These are phyloP conservation scores for Kalaharituber pfeilii DNA, from an alignment of 2,329 filamentous ascomycete species.

Conservation along the genomic window DNA sequence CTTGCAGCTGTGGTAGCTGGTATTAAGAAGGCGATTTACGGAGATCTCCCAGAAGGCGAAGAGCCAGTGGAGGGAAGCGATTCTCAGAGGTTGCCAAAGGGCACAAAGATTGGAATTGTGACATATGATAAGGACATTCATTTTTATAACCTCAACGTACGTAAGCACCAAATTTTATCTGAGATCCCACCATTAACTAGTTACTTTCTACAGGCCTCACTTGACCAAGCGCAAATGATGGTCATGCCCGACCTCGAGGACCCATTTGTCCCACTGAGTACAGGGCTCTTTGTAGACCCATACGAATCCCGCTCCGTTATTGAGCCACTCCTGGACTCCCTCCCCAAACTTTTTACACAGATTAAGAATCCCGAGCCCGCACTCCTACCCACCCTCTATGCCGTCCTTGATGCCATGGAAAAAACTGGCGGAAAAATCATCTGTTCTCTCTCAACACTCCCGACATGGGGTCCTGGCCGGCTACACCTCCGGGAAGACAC, in stretches of 20 bases:
- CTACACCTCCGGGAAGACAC: constrained; percentile 76
- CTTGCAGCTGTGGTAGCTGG: constrained; percentile 80
- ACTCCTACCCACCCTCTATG: constrained; percentile 65
- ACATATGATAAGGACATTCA: constrained; percentile 95
- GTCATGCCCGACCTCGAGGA: constrained; percentile 97
- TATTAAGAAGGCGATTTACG: constrained; percentile 70
- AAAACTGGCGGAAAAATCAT: constrained; percentile 83
- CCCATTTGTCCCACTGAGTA: constrained; percentile 79
- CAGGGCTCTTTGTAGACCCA: constrained; percentile 87
- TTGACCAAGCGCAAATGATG: constrained; percentile 90
- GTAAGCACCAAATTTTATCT: constrained; percentile 25
- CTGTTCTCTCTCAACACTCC: constrained; percentile 69
- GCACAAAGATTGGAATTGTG: constrained; percentile 80
- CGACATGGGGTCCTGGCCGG: constrained; percentile 77
- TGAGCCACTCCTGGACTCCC: constrained; percentile 60
- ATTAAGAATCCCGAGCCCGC: constrained; percentile 86
- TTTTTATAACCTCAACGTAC: constrained; percentile 84
- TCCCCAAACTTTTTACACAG: constrained; percentile 72
- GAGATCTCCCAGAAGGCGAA: constrained; percentile 32
- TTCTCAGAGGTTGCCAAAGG: constrained; percentile 43
- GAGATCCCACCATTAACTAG: background rate
- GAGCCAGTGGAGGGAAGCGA: constrained; percentile 37
- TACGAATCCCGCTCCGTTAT: constrained; percentile 80
- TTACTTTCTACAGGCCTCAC: constrained; percentile 36
- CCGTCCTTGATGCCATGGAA: constrained; percentile 66